Evolutionary conservation across 352 stramenopile genomes (phyloP).

Genomic region (Phytophthora pini): DNA sequence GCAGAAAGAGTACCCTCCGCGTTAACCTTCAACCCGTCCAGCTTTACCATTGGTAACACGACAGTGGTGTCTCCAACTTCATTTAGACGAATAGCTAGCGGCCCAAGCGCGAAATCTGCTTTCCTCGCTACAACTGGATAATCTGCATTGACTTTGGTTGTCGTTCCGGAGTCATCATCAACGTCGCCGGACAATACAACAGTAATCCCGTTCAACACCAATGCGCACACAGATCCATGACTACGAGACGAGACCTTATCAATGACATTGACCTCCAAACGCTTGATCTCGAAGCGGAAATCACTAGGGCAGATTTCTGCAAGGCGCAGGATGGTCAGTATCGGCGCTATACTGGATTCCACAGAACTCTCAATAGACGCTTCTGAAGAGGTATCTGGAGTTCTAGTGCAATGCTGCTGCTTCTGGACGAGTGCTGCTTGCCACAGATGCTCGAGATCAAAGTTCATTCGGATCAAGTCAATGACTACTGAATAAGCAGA

Average conservation of each 20-base stretch:
- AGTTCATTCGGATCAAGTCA: conserved; percentile 25
- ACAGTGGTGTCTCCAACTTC: conserved; percentile 1
- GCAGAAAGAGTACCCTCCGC: conserved; percentile 16
- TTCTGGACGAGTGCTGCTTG: conserved; percentile 10
- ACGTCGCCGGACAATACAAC: conserved; percentile 11
- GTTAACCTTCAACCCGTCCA: conserved; percentile 30
- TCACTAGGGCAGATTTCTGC: conserved; percentile 23
- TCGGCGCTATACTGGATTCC: neutral
- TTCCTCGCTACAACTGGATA: conserved; percentile 25
- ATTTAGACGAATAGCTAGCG: conserved; percentile 10
- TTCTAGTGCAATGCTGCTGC: neutral
- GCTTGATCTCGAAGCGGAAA: conserved; percentile 15
- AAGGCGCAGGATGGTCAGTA: conserved; percentile 17
- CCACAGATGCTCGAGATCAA: conserved; percentile 27
- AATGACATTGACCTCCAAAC: conserved; percentile 25
- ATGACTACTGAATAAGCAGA: conserved; percentile 23
- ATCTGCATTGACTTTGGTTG: neutral
- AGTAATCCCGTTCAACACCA: conserved; percentile 19
- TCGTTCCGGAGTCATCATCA: conserved; percentile 6
- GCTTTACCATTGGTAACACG: conserved; percentile 15
- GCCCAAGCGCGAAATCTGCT: conserved; percentile 9
- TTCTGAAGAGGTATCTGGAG: neutral
- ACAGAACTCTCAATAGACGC: neutral
- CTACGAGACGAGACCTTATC: conserved; percentile 5
- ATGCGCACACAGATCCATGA: conserved; percentile 6